Evolutionary conservation across 306 rosid species (phyloP).

Genomic region (Parietaria judaica): DNA sequence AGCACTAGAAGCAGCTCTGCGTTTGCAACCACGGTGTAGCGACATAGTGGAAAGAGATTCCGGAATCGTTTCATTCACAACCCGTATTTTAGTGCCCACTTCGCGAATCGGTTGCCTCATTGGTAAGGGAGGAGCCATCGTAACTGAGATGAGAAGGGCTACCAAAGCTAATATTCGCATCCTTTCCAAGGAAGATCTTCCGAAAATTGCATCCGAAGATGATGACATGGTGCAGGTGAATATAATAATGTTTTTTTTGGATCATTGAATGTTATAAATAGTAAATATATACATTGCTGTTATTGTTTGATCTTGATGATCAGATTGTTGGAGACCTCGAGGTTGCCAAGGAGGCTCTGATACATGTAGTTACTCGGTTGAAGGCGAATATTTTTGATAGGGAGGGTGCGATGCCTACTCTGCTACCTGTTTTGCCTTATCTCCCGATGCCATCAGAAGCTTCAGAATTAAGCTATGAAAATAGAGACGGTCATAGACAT

Average conservation of each 20-base stretch:
- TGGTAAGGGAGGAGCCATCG: conserved; percentile 94
- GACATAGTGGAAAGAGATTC: conserved; percentile 95
- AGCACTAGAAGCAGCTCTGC: conserved; percentile 84
- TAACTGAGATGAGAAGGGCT: conserved; percentile 88
- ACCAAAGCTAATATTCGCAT: conserved; percentile 91
- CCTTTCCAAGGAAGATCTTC: conserved; percentile 78
- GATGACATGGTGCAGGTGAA: conserved; percentile 98
- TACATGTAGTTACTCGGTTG: conserved; percentile 80
- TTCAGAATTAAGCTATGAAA: conserved; percentile 59
- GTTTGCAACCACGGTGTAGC: conserved; percentile 93
- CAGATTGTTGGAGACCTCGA: conserved; percentile 95
- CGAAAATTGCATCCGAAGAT: conserved; percentile 88
- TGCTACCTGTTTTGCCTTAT: conserved; percentile 87
- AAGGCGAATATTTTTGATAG: conserved; percentile 90
- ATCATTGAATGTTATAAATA: background rate
- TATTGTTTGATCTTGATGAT: background rate
- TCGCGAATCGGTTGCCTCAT: conserved; percentile 97
- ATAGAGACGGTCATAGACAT: conserved; percentile 75
- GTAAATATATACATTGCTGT: background rate
- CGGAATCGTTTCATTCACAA: conserved; percentile 83
- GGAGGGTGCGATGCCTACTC: conserved; percentile 72
- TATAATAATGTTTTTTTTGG: conserved; percentile 5
- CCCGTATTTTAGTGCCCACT: conserved; percentile 84
- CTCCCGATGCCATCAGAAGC: conserved; percentile 67
- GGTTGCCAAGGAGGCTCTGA: conserved; percentile 90